A percentile compares a stretch with the other conserved stretches of the same genome.
Evolutionary conservation across 805 yeast species (phyloP).

Genomic region (Kodamaea jinghongensis): DNA sequence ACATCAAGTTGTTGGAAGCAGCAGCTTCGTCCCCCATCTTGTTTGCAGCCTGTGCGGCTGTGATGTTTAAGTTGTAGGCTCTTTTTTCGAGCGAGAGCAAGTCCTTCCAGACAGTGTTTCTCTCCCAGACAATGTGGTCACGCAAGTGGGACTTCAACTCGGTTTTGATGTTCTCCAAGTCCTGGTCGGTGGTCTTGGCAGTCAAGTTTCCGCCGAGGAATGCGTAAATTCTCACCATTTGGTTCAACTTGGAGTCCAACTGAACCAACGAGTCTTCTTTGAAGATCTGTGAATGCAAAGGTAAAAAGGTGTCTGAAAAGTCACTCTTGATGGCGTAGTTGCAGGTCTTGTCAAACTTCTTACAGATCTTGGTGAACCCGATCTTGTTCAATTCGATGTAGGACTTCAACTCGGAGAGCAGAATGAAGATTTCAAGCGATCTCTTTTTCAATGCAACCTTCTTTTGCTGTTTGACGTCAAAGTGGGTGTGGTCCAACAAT

Average conservation of each 20-base stretch:
- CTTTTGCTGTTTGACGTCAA: slow-evolving; percentile 48
- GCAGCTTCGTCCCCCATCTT: slow-evolving; percentile 24
- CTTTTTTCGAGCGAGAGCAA: slow-evolving; percentile 67
- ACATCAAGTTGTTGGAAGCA: slow-evolving; percentile 14
- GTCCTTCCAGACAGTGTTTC: slow-evolving; percentile 97
- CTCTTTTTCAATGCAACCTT: slow-evolving; percentile 67
- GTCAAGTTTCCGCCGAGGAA: slow-evolving; percentile 6
- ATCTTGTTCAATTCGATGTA: slow-evolving; percentile 80
- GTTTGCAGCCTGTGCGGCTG: slow-evolving; percentile 14
- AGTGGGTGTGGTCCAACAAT: slow-evolving; percentile 37
- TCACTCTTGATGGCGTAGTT: slow-evolving; percentile 56
- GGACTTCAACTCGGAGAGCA: slow-evolving; percentile 77
- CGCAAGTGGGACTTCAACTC: slow-evolving; percentile 58
- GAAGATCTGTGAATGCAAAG: slow-evolving; percentile 56
- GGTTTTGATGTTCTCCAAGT: slow-evolving; percentile 38
- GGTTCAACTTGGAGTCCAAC: slow-evolving; percentile 54
- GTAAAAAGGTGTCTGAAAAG: slow-evolving; percentile 47
- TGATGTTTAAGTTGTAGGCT: slow-evolving; percentile 27
- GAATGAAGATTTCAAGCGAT: slow-evolving; percentile 63
- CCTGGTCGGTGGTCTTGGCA: slow-evolving; percentile 46
- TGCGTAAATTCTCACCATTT: slow-evolving; percentile 55
- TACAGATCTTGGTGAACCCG: slow-evolving; percentile 86
- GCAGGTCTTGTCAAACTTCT: slow-evolving; percentile 86
- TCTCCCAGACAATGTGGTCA: slow-evolving; percentile 95
- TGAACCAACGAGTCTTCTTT: slow-evolving; percentile 27